Percentiles rank a stretch among this genome's conserved stretches.
Evolutionary conservation across 1,284 basidiomycete genomes (phyloP).

Genomic region (Entoloma clypeatum): DNA sequence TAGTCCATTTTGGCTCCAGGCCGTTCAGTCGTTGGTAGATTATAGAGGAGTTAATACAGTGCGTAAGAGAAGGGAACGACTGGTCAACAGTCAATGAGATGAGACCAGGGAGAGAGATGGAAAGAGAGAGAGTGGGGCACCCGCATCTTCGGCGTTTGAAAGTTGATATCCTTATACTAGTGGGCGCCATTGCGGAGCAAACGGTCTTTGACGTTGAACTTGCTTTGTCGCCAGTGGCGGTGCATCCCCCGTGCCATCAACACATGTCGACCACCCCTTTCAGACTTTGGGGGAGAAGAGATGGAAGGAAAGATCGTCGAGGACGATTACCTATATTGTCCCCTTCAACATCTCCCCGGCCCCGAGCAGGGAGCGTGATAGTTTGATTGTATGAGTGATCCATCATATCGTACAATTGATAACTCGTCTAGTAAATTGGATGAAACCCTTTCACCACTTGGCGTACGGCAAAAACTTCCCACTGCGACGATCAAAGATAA

Average conservation of each 20-base stretch:
- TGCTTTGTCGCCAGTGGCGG: conserved; percentile 16
- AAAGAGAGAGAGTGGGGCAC: neutral
- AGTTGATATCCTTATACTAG: conserved; percentile 11
- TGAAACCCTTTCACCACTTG: conserved; percentile 50
- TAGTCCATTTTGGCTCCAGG: conserved; percentile 17
- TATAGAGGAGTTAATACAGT: conserved; percentile 8
- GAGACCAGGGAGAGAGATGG: neutral
- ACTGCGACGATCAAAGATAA: conserved; percentile 30
- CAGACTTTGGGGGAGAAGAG: too few relatives aligned
- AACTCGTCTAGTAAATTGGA: neutral
- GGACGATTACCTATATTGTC: conserved; percentile 5
- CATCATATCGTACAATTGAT: conserved; percentile 4
- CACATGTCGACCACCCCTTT: neutral
- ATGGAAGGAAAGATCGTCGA: conserved; percentile 1
- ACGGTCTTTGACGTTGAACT: conserved; percentile 9
- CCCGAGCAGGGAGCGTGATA: neutral
- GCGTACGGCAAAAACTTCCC: conserved; percentile 74
- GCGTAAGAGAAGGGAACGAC: conserved; percentile 7
- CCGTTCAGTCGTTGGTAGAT: conserved; percentile 10
- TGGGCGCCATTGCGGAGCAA: neutral
- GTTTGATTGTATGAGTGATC: neutral
- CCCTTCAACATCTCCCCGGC: too few relatives aligned
- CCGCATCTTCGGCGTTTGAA: neutral
- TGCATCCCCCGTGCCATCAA: conserved; percentile 5
- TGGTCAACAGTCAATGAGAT: conserved; percentile 19